These are phyloP conservation scores for Firmiana major DNA, from an alignment of 345 rosid genomes.

Conservation along the genomic window DNA sequence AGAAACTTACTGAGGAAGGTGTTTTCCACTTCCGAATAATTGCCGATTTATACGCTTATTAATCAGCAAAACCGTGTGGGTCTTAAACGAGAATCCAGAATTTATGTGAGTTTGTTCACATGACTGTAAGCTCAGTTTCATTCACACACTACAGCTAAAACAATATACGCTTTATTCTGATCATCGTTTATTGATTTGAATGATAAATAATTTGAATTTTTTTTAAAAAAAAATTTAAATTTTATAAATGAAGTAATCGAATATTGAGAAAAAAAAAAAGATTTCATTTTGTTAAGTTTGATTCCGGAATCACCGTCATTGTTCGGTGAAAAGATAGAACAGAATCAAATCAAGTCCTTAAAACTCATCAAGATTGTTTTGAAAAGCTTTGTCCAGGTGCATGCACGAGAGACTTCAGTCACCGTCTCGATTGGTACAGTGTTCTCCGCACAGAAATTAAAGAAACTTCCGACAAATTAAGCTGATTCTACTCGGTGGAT, in stretches of 20 bases:
- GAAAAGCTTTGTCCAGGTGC: not conserved
- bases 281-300: not conserved
- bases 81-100: not conserved
- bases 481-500: not conserved
- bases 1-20: too few relatives aligned
- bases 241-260: too few relatives aligned
- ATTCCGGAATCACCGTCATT: not conserved
- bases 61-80: not conserved
- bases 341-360: not conserved
- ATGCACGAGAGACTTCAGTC: not conserved
- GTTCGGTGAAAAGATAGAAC: too few relatives aligned
- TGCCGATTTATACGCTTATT: not conserved
- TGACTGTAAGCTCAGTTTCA: not conserved
- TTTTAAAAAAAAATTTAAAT: too few relatives aligned
- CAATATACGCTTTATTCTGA: too few relatives aligned
- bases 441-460: not conserved
- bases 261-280: too few relatives aligned
- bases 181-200: too few relatives aligned
- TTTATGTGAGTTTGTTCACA: conserved; percentile 2
- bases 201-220: too few relatives aligned
- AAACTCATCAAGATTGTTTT: not conserved
- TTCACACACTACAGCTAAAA: not conserved
- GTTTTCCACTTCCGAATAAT: not conserved
- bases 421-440: not conserved
- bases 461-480: not conserved